Evolutionary conservation across 2,329 filamentous ascomycete species (phyloP), one percentile per base, ranked within the genome.

Genomic region (Cryphonectria nitschkei): DNA sequence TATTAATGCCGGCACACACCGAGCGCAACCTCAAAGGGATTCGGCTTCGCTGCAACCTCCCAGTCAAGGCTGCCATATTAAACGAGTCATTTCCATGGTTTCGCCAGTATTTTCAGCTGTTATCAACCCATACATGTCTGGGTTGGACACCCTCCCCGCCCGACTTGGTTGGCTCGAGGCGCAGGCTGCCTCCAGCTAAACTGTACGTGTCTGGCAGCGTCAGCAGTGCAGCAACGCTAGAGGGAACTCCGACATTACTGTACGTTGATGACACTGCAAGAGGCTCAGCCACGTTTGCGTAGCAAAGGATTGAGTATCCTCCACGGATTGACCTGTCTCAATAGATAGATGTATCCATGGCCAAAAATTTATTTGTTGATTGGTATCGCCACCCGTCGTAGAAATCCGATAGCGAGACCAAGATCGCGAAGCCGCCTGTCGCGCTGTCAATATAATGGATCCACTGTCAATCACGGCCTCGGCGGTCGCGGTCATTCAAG

Each of bases 401-500:
- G 26, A 3, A 7, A 62, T 41, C n/a, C 9, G 7, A 65, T 32
- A 26, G n/a, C 7, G 9, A 46, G 29, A 29, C 14, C 29, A 32
- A 29, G 19, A 32, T 32, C 43, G 63, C 63, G 43, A 34, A 34
- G 43, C 19, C 16, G 43, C 26, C 22, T 50, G 7, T 13, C 11
- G 6, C 63, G 63, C 29, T 32, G 7, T 50, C 63, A 65, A 19
- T 19, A 65, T 32, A 8, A 71, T 71, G 70, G 70, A 71, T 69
- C 70, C 70, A 22, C 67, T 71, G 19, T 71, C 70, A 14, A 63
- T 71, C 52, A 71, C 70, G 19, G 68, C 67, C 1, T 71, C 70
- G 50, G 67, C 70, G 16, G 43, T 71, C 37, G 61, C 70, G 29
- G 46, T 71, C 19, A 71, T 71, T 61, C 70, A 71, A 50, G 71